phyloP scores from a whole-genome alignment of 306 rosid genomes.

The Malus sylvestris region DNA sequence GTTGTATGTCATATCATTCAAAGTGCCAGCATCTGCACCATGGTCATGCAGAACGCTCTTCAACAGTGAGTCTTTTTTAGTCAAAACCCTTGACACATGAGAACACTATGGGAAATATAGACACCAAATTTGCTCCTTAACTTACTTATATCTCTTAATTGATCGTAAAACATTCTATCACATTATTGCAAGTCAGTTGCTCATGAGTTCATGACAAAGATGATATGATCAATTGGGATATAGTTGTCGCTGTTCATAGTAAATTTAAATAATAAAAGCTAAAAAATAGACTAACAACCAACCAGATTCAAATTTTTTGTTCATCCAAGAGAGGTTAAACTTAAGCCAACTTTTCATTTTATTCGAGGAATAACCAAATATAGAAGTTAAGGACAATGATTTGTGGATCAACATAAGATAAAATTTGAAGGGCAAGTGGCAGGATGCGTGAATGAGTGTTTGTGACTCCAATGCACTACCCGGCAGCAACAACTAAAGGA shows the following conservation, averaged over 20 bases:
- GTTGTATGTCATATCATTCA: too few relatives aligned
- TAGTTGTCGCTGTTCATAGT: too few relatives aligned
- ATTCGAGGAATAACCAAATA: slow-evolving; percentile 17
- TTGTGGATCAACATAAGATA: slow-evolving; percentile 24
- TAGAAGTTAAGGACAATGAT: slow-evolving; percentile 20
- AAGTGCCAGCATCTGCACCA: too few relatives aligned
- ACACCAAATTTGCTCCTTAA: too few relatives aligned
- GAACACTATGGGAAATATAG: too few relatives aligned
- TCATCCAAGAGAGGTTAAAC: slow-evolving; percentile 27
- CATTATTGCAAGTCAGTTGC: slow-evolving; percentile 24
- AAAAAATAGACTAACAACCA: slow-evolving; percentile 1
- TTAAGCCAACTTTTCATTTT: slow-evolving; percentile 20
- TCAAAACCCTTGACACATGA: too few relatives aligned
- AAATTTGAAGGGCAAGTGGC: slow-evolving; percentile 14
- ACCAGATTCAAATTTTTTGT: slow-evolving; percentile 19
- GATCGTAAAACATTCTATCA: background rate
- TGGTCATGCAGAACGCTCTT: too few relatives aligned
- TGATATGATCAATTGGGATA: too few relatives aligned
- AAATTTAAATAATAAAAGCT: background rate
- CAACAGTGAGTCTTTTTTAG: too few relatives aligned
- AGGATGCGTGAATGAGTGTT: slow-evolving; percentile 1
- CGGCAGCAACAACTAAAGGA: slow-evolving; percentile 25
- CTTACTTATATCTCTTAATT: too few relatives aligned
- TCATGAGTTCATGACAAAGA: background rate
- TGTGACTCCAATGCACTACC: slow-evolving; percentile 13